Conservation (phyloP, 306 rosid genomes). For the Prinsepia uniflora region DNA sequence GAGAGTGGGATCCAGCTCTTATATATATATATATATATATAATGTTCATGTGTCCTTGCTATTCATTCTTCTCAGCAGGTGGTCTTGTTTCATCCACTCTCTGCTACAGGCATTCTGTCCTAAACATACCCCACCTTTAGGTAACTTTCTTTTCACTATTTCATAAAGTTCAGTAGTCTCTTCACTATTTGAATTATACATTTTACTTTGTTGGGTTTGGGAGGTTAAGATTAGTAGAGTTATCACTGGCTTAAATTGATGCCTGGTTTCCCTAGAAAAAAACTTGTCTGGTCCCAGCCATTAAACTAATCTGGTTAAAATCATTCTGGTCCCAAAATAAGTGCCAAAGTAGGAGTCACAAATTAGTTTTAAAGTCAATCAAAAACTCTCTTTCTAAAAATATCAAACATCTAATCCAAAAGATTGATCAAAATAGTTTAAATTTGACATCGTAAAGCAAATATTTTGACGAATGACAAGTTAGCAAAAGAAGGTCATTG, state of each 20-base stretch:
- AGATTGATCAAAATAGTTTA: too few species aligned
- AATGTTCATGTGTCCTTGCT: constrained; percentile 8
- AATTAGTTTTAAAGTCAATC: constrained; percentile 1
- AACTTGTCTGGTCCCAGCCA: not conserved
- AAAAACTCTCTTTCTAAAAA: not conserved
- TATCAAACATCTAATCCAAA: not conserved
- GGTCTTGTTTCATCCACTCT: constrained; percentile 24
- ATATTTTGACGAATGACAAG: too few species aligned
- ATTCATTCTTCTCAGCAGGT: constrained; percentile 17
- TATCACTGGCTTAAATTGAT: not conserved
- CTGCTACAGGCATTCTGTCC: not conserved
- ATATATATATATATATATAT: not conserved
- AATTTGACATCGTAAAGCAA: too few species aligned
- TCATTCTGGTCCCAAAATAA: not conserved
- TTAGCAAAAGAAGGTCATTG: too few species aligned
- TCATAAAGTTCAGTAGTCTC: not conserved
- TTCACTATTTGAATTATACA: not conserved
- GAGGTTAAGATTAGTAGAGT: not conserved
- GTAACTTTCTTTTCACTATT: not conserved
- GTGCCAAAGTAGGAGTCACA: not conserved
- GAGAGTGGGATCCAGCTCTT: constrained; percentile 27
- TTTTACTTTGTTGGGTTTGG: not conserved
- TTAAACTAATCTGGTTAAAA: not conserved
- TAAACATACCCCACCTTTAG: constrained; percentile 7
- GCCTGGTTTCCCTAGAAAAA: not conserved